These are phyloP conservation scores for Talaromyces nanjingensis DNA, from an alignment of 495 filamentous ascomycete genomes.

Conservation along the genomic window DNA sequence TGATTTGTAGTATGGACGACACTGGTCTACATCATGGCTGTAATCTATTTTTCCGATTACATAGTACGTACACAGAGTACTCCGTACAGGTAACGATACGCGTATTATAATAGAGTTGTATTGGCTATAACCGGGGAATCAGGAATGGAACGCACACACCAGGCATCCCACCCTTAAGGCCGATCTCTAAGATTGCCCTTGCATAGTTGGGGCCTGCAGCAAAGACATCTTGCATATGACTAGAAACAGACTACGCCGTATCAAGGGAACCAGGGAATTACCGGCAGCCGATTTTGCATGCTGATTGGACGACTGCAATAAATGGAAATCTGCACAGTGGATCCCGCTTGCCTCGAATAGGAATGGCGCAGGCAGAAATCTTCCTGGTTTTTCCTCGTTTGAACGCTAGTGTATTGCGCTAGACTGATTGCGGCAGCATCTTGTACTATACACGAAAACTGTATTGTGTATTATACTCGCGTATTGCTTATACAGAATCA, in stretches of 20 bases:
- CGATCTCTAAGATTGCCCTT: slow-evolving; percentile 10
- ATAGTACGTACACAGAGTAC: neutral
- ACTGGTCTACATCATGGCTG: neutral
- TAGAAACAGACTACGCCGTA: neutral
- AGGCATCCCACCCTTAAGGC: slow-evolving; percentile 1
- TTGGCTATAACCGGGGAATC: neutral
- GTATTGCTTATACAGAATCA: neutral
- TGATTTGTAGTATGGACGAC: neutral
- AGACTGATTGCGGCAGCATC: neutral
- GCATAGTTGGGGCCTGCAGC: slow-evolving; percentile 7
- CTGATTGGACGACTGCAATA: neutral
- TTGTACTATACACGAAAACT: neutral
- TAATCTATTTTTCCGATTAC: neutral
- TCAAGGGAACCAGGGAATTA: neutral
- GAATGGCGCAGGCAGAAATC: neutral
- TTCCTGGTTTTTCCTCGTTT: neutral
- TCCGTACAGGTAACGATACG: neutral
- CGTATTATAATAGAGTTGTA: neutral
- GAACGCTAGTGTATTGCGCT: neutral
- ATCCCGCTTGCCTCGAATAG: neutral
- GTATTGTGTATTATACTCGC: neutral
- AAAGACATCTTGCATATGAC: slow-evolving; percentile 9
- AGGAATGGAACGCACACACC: slow-evolving; percentile 8
- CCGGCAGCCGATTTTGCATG: neutral
- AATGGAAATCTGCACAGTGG: neutral